phyloP scores from a whole-genome alignment of 2,329 filamentous ascomycete genomes.

The Phyllosticta ampelicida region DNA sequence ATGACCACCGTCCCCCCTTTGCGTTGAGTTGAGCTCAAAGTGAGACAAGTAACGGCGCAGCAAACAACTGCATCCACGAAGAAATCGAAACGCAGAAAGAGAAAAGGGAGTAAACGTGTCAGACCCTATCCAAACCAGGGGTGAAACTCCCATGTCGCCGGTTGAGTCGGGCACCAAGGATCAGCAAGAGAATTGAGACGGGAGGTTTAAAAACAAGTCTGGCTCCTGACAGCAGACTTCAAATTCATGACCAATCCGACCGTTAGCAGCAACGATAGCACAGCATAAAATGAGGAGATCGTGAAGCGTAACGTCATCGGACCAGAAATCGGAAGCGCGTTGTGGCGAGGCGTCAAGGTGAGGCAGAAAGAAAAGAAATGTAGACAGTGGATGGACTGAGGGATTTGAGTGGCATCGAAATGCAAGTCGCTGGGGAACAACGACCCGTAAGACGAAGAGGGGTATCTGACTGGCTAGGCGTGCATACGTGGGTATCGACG shows the following conservation, averaged over 20 bases:
- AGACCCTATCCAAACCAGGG: too few relatives aligned
- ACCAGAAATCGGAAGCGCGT: not conserved
- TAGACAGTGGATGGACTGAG: not conserved
- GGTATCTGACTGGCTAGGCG: not conserved
- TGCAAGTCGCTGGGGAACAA: not conserved
- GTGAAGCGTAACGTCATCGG: not conserved
- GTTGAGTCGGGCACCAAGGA: too few relatives aligned
- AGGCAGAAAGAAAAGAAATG: not conserved
- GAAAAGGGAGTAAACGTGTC: too few relatives aligned
- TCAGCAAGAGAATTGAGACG: too few relatives aligned
- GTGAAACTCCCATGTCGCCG: too few relatives aligned
- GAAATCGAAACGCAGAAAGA: too few relatives aligned
- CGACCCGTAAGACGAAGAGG: not conserved
- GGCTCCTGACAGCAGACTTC: too few relatives aligned
- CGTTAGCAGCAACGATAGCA: too few relatives aligned
- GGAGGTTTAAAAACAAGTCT: too few relatives aligned
- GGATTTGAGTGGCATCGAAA: not conserved
- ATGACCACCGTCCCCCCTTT: not conserved
- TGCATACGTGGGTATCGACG: not conserved
- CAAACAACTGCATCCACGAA: too few relatives aligned
- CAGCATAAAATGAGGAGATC: not conserved
- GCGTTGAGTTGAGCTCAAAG: not conserved
- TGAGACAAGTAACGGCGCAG: too few relatives aligned
- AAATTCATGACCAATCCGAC: too few relatives aligned
- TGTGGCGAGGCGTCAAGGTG: not conserved